These are phyloP conservation scores for Mallotus repandus DNA, from an alignment of 441 rosid species.

Conservation along the genomic window DNA sequence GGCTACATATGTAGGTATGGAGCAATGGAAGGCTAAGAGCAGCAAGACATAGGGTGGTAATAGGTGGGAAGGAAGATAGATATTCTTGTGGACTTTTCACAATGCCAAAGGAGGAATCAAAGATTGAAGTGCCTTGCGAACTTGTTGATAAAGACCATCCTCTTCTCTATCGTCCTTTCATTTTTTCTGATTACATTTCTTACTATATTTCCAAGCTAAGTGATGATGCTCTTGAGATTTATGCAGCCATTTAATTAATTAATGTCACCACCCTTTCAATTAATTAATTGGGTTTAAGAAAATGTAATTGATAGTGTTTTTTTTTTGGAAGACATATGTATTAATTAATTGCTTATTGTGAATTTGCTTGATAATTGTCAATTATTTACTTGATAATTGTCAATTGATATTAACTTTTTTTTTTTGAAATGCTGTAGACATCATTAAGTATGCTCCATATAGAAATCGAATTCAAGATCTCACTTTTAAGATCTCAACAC, in stretches of 20 bases:
- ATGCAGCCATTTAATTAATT: slow-evolving; percentile 29
- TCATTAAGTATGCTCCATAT: no score
- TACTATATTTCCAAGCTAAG: slow-evolving; percentile 34
- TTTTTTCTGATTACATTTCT: slow-evolving; percentile 33
- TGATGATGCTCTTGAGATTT: slow-evolving; percentile 47
- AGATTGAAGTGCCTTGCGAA: slow-evolving; percentile 25
- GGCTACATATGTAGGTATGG: slow-evolving; percentile 33
- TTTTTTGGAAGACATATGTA: no score
- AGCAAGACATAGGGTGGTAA: slow-evolving; percentile 39
- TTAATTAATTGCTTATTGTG: no score
- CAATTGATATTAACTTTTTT: no score
- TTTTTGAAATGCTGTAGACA: no score
- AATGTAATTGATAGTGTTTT: no score
- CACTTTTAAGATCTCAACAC: no score
- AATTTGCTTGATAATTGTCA: no score
- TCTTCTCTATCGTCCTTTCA: slow-evolving; percentile 38
- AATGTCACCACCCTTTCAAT: not conserved
- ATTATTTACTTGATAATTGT: no score
- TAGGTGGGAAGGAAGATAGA: slow-evolving; percentile 35
- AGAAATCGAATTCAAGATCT: no score
- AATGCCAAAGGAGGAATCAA: slow-evolving; percentile 31
- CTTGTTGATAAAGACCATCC: slow-evolving; percentile 42
- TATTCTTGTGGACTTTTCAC: slow-evolving; percentile 38
- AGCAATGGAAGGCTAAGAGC: slow-evolving; percentile 47
- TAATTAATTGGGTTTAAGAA: not conserved